phyloP scores from a whole-genome alignment of 192 early-diverging fungal species.

The Podila horticola region DNA sequence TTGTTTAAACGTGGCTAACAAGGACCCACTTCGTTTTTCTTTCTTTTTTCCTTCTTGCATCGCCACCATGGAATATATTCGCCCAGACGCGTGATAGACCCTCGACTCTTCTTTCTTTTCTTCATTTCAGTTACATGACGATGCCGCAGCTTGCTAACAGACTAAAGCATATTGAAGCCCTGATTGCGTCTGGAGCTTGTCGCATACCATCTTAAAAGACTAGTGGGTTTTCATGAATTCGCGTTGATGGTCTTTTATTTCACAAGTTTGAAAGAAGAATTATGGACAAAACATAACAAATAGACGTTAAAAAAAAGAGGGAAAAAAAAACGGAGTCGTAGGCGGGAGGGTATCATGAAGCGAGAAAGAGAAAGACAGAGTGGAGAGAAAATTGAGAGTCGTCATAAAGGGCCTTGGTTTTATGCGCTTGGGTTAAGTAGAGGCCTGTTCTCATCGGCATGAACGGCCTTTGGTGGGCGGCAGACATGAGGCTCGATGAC shows the following conservation, averaged over 20 bases:
- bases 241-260: background rate
- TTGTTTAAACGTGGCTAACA: background rate
- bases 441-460: slow-evolving; percentile 31
- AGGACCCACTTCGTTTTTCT: background rate
- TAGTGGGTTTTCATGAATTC: no score
- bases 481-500: slow-evolving; percentile 75
- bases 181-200: no score
- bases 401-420: no score
- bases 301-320: background rate
- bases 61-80: no score
- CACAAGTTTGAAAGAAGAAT: background rate
- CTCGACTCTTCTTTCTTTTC: no score
- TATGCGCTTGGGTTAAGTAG: slow-evolving; percentile 15
- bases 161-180: background rate
- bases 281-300: slow-evolving; percentile 1
- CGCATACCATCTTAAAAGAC: no score
- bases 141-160: background rate
- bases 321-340: background rate
- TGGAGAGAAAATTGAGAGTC: no score
- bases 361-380: background rate
- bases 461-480: slow-evolving; percentile 28
- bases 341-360: background rate
- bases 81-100: no score
- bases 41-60: background rate
- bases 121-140: no score